Evolutionary conservation across 192 early-diverging fungal species (phyloP).

Genomic region (Umbelopsis vinacea): DNA sequence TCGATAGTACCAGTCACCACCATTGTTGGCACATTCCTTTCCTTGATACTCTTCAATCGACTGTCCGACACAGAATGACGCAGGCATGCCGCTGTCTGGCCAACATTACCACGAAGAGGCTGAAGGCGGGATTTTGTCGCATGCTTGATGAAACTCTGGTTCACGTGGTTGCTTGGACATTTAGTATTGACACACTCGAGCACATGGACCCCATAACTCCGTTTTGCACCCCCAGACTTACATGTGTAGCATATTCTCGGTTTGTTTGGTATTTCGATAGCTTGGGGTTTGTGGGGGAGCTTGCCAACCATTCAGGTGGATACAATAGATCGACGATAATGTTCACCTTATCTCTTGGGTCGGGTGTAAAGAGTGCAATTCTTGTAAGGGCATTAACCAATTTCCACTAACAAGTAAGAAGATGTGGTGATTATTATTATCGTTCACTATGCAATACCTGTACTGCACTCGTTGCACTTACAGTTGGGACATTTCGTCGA

Average conservation of each 20-base stretch:
- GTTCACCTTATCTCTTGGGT: conserved; percentile 39
- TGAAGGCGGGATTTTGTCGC: conserved; percentile 18
- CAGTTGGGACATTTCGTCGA: conserved; percentile 46
- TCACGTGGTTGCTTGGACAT: background rate
- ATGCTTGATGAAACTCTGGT: background rate
- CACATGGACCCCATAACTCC: too few species aligned
- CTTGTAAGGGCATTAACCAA: conserved; percentile 30
- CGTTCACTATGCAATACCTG: background rate
- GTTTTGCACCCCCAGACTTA: conserved; percentile 3
- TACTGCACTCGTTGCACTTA: conserved; percentile 11
- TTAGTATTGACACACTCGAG: background rate
- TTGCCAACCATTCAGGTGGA: conserved; percentile 44
- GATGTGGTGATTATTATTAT: too few species aligned
- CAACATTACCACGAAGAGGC: conserved; percentile 36
- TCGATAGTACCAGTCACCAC: conserved; percentile 44
- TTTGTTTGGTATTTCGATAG: conserved; percentile 31
- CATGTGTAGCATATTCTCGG: conserved; percentile 27
- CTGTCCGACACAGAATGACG: conserved; percentile 40
- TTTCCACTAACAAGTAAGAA: conserved; percentile 20
- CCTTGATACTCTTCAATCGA: conserved; percentile 28
- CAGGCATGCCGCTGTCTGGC: conserved; percentile 39
- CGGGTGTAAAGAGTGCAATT: conserved; percentile 30
- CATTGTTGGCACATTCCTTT: conserved; percentile 28
- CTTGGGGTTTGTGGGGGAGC: conserved; percentile 26
- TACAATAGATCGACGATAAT: conserved; percentile 42